phyloP scores from a whole-genome alignment of 768 basidiomycete species.

The Porpolomopsis calyptriformis region DNA sequence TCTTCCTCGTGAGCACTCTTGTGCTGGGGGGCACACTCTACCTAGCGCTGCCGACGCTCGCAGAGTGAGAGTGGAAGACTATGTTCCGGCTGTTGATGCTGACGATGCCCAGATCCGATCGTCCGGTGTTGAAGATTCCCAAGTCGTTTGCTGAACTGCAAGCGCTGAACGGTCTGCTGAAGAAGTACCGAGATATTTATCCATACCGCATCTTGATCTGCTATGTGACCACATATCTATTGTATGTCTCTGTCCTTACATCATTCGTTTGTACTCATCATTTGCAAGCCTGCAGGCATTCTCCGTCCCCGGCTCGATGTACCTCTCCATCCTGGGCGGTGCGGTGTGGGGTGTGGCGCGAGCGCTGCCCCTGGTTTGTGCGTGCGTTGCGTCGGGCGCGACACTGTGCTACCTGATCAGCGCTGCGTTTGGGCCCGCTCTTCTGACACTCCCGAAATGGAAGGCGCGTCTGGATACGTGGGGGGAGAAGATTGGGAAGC shows the following conservation, averaged over 20 bases:
- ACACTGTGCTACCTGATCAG: slow-evolving; percentile 89
- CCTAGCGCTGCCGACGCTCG: slow-evolving; percentile 68
- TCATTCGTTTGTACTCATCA: background rate
- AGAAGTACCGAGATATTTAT: slow-evolving; percentile 87
- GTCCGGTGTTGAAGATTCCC: slow-evolving; percentile 67
- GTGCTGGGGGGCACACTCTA: slow-evolving; percentile 72
- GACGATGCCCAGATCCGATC: slow-evolving; percentile 71
- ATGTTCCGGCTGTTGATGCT: no score
- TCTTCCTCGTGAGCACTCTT: slow-evolving; percentile 62
- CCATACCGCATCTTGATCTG: slow-evolving; percentile 78
- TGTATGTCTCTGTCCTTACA: slow-evolving; percentile 40
- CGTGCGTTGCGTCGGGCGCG: slow-evolving; percentile 85
- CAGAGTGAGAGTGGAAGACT: no score
- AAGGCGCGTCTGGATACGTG: slow-evolving; percentile 73
- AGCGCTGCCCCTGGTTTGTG: slow-evolving; percentile 83
- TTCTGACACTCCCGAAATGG: slow-evolving; percentile 80
- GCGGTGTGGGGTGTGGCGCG: slow-evolving; percentile 87
- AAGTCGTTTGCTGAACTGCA: slow-evolving; percentile 83
- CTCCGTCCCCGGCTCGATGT: slow-evolving; percentile 95
- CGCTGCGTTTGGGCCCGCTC: slow-evolving; percentile 83
- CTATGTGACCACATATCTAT: slow-evolving; percentile 84
- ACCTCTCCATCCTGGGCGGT: slow-evolving; percentile 90
- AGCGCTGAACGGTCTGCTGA: slow-evolving; percentile 71
- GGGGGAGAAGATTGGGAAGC: slow-evolving; percentile 65
- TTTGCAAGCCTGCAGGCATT: slow-evolving; percentile 82